These are phyloP conservation scores for Phytophthora vignae DNA, from an alignment of 352 stramenopile genomes.

Conservation along the genomic window DNA sequence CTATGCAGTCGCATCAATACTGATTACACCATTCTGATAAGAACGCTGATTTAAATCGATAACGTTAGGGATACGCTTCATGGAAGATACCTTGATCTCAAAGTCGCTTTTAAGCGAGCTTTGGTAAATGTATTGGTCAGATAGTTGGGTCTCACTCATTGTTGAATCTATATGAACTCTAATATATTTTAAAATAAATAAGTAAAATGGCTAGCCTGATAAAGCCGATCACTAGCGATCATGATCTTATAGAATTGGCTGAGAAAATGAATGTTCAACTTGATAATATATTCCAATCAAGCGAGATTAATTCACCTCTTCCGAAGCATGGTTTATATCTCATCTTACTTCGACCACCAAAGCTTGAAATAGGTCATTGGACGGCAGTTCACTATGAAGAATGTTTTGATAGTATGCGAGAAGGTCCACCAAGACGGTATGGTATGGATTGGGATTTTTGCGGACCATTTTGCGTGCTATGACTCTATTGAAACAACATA, in stretches of 20 bases:
- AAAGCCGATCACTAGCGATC: background rate
- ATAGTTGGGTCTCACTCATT: background rate
- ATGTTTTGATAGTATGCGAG: background rate
- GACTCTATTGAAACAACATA: too few relatives aligned
- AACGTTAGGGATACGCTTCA: background rate
- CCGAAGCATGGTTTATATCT: background rate
- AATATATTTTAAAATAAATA: background rate
- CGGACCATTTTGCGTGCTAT: too few relatives aligned
- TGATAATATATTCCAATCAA: background rate
- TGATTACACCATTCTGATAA: constrained; percentile 10
- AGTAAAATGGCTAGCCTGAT: background rate
- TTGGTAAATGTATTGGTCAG: background rate
- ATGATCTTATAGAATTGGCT: background rate
- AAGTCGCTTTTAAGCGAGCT: background rate
- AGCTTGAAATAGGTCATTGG: background rate
- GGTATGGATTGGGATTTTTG: background rate
- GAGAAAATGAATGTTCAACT: background rate
- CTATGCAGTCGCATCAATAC: constrained; percentile 1
- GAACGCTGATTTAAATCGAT: constrained; percentile 10
- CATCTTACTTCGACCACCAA: background rate
- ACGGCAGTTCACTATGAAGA: background rate
- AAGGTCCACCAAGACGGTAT: background rate
- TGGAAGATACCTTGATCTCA: background rate
- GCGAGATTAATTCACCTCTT: background rate
- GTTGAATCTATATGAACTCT: background rate